Conservation (phyloP, 2,329 filamentous ascomycete species). For the Pseudogymnoascus sp. region DNA sequence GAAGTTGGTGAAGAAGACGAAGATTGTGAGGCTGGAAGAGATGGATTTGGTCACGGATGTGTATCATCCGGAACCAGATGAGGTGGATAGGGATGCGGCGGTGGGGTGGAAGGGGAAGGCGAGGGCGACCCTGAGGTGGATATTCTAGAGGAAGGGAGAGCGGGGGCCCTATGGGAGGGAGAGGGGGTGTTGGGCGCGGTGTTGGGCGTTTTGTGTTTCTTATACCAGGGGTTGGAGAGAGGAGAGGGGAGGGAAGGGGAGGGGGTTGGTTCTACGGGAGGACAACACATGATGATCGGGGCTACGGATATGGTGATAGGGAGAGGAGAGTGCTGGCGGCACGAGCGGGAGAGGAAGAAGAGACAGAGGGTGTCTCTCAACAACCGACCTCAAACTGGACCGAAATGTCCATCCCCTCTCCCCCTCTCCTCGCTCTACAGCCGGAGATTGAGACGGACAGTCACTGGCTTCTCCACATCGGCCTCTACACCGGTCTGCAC, state of each 20-base stretch:
- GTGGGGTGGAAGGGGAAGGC: slow-evolving; percentile 22
- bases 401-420: neutral
- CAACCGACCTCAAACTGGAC: neutral
- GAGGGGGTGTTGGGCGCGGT: neutral
- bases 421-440: neutral
- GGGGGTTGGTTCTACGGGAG: neutral
- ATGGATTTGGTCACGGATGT: slow-evolving; percentile 48
- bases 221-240: neutral
- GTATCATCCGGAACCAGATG: slow-evolving; percentile 24
- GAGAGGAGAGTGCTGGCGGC: neutral
- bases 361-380: neutral
- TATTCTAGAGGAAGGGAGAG: slow-evolving; percentile 20
- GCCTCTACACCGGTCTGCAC: too few relatives aligned
- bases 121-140: slow-evolving; percentile 24
- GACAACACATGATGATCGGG: neutral
- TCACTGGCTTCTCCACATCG: neutral
- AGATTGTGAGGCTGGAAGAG: slow-evolving; percentile 35
- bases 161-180: neutral
- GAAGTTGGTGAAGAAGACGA: slow-evolving; percentile 44
- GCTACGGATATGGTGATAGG: neutral
- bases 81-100: slow-evolving; percentile 23
- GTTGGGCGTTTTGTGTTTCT: neutral
- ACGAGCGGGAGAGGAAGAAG: neutral
- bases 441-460: neutral
- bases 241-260: too few relatives aligned